Conservation (phyloP, 345 rosid species). For the Eucalyptus regnans region DNA sequence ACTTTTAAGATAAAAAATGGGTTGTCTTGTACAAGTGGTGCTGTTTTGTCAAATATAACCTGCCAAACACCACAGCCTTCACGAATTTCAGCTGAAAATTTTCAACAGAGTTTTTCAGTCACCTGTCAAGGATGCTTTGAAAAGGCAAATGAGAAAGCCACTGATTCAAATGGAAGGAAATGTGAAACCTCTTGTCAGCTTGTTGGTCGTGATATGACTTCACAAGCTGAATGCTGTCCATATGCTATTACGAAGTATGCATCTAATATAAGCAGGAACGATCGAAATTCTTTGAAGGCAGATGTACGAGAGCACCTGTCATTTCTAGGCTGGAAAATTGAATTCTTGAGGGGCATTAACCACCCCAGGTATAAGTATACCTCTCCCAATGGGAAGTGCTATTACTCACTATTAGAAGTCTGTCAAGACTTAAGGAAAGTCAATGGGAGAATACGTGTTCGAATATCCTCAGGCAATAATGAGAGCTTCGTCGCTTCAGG, state of each 20-base stretch:
- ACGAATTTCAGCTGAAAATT: not conserved
- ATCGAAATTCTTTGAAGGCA: not conserved
- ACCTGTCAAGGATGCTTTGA: not conserved
- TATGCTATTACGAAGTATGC: slow-evolving; percentile 29
- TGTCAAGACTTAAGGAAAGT: slow-evolving; percentile 20
- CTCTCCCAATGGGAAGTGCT: slow-evolving; percentile 44
- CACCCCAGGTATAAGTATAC: slow-evolving; percentile 27
- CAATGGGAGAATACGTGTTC: not conserved
- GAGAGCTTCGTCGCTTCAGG: not conserved
- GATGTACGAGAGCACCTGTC: slow-evolving; percentile 44
- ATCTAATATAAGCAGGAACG: not conserved
- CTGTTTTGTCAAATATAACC: not conserved
- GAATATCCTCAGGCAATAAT: not conserved
- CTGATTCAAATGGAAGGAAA: not conserved
- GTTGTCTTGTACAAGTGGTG: not conserved
- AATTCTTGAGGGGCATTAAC: slow-evolving; percentile 4
- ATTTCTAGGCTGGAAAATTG: slow-evolving; percentile 46
- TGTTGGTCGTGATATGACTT: slow-evolving; percentile 17
- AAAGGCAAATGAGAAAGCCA: not conserved
- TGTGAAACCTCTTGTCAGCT: slow-evolving; percentile 15
- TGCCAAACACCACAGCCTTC: not conserved
- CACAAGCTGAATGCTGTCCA: slow-evolving; percentile 36
- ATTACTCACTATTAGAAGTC: slow-evolving; percentile 40
- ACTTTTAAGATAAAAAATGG: not conserved
- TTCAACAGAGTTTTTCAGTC: not conserved